Evolutionary conservation across 1,139 yeast genomes (phyloP).

Genomic region (Yamadazyma diospyri): DNA sequence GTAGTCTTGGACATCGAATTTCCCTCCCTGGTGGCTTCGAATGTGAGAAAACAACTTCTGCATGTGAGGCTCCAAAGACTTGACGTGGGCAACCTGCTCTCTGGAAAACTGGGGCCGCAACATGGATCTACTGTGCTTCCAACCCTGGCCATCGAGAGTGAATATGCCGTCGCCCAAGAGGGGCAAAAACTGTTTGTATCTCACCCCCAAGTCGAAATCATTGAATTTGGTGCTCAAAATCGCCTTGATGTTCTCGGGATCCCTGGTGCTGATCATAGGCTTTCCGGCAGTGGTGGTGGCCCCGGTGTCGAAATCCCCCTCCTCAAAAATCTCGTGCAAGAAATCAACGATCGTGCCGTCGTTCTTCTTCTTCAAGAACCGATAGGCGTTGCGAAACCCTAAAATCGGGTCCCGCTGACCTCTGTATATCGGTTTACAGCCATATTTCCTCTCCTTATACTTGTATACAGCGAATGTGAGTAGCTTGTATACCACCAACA

Average conservation of each 20-base stretch:
- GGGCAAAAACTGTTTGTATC: constrained; percentile 37
- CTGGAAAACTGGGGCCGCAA: constrained; percentile 56
- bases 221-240: constrained; percentile 39
- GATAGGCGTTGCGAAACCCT: constrained; percentile 22
- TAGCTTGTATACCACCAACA: background rate
- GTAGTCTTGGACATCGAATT: constrained; percentile 43
- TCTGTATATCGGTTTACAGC: constrained; percentile 1
- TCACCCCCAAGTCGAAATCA: constrained; percentile 49
- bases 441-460: background rate
- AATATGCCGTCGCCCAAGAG: constrained; percentile 55
- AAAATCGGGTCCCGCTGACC: constrained; percentile 15
- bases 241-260: constrained; percentile 38
- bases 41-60: constrained; percentile 33
- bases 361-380: constrained; percentile 15
- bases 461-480: background rate
- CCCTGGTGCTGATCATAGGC: constrained; percentile 20
- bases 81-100: constrained; percentile 51
- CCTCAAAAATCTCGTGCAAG: constrained; percentile 15
- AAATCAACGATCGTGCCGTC: constrained; percentile 25
- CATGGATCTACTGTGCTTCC: constrained; percentile 56
- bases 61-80: constrained; percentile 42
- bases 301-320: constrained; percentile 9
- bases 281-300: constrained; percentile 7
- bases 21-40: constrained; percentile 20
- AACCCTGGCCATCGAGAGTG: constrained; percentile 50